These are phyloP conservation scores for Symbiodinium pilosum DNA, from an alignment of 73 alveolate genomes.

Conservation along the genomic window DNA sequence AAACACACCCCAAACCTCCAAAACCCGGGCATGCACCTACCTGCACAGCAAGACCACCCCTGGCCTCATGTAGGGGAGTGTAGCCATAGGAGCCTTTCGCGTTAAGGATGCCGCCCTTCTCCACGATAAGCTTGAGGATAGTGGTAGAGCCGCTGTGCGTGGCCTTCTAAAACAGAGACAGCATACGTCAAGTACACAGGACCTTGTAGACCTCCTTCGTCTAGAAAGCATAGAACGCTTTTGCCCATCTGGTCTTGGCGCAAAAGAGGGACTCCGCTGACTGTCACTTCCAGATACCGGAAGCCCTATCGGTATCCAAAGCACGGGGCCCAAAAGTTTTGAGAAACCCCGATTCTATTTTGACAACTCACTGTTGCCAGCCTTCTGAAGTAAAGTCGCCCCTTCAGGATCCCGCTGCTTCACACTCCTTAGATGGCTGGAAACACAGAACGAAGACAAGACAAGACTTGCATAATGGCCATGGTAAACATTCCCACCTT, in stretches of 20 bases:
- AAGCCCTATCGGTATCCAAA: too few species aligned
- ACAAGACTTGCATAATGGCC: too few species aligned
- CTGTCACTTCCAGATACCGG: too few species aligned
- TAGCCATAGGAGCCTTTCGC: slow-evolving; percentile 91
- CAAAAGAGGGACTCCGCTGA: too few species aligned
- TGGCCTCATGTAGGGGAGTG: slow-evolving; percentile 77
- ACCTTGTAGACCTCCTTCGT: neutral
- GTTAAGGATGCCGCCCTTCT: slow-evolving; percentile 66
- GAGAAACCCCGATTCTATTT: too few species aligned
- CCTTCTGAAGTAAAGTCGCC: slow-evolving; percentile 72
- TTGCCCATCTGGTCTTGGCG: too few species aligned
- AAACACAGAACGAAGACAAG: too few species aligned
- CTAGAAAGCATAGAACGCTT: too few species aligned
- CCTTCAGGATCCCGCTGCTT: slow-evolving; percentile 78
- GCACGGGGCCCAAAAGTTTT: too few species aligned
- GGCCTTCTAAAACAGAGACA: slow-evolving; percentile 8
- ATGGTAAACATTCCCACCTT: too few species aligned
- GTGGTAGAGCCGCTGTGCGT: slow-evolving; percentile 78
- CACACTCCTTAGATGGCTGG: slow-evolving; percentile 45
- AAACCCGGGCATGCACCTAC: neutral
- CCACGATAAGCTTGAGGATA: slow-evolving; percentile 48
- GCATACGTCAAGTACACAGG: neutral
- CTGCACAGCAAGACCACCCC: slow-evolving; percentile 42
- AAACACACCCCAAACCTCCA: neutral
- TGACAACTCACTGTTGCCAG: too few species aligned